A percentile compares a stretch with the other conserved stretches of the same genome.
phyloP scores from a whole-genome alignment of 352 stramenopile species.

The Aphanomyces invadans region DNA sequence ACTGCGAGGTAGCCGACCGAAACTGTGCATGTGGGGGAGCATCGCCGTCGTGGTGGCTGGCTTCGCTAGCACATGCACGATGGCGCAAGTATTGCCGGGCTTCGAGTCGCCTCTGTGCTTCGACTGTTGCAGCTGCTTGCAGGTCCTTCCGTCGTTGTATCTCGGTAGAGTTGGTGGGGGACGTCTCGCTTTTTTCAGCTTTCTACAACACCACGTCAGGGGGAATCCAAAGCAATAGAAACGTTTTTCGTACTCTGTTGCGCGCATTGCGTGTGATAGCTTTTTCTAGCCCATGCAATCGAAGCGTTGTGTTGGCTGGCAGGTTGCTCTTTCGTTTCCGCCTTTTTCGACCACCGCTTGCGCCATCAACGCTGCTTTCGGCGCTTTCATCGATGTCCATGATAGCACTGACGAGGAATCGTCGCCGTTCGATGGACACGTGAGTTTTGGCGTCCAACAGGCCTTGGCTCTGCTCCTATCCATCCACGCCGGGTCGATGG shows the following conservation, averaged over 20 bases:
- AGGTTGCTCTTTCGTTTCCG: neutral
- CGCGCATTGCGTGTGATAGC: conserved; percentile 5
- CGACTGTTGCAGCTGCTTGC: neutral
- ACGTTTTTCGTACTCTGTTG: neutral
- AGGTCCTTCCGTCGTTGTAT: neutral
- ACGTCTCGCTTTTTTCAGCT: neutral
- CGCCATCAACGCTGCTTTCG: neutral
- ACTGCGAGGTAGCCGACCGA: too few relatives aligned
- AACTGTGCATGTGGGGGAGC: neutral
- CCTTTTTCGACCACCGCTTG: neutral
- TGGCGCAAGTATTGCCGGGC: neutral
- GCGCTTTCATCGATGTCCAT: conserved; percentile 26
- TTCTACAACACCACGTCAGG: neutral
- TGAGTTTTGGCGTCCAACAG: conserved; percentile 75
- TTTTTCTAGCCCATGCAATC: conserved; percentile 5
- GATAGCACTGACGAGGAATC: conserved; percentile 68
- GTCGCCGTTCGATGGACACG: conserved; percentile 58
- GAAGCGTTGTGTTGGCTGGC: neutral
- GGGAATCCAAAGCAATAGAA: too few relatives aligned
- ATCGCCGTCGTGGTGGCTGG: neutral
- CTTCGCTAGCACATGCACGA: neutral
- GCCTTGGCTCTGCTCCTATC: conserved; percentile 53
- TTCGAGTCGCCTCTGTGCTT: neutral
- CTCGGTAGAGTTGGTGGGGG: neutral
- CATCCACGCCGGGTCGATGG: too few relatives aligned